Percentiles rank a stretch among this genome's conserved stretches.
These are phyloP conservation scores for Globisporangium nodosum DNA, from an alignment of 352 stramenopile genomes.

Conservation along the genomic window DNA sequence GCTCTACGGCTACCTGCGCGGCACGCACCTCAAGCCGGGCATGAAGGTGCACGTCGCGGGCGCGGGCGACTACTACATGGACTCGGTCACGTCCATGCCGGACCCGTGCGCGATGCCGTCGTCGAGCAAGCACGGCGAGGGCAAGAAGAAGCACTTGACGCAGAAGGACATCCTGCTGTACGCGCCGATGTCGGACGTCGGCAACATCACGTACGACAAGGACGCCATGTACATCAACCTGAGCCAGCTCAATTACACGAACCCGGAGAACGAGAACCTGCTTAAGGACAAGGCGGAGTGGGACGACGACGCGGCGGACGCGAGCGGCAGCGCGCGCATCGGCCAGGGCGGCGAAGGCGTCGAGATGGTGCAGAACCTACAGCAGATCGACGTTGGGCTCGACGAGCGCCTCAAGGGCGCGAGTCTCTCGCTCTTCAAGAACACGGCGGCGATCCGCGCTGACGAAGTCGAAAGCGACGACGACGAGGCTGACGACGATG, in stretches of 20 bases:
- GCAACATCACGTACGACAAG: constrained; percentile 98
- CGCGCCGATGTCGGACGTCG: constrained; percentile 91
- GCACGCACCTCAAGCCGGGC: constrained; percentile 96
- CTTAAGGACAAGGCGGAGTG: constrained; percentile 46
- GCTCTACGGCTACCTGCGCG: constrained; percentile 98
- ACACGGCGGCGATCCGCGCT: constrained; percentile 74
- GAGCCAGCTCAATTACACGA: constrained; percentile 92
- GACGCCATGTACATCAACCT: constrained; percentile 99
- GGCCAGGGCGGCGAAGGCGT: constrained; percentile 75
- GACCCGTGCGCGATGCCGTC: constrained; percentile 96
- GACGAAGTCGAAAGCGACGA: constrained; percentile 65
- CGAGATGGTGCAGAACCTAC: constrained; percentile 94
- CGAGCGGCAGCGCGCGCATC: constrained; percentile 28
- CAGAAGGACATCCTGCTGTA: constrained; percentile 94
- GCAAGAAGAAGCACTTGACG: constrained; percentile 86
- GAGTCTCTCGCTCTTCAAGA: constrained; percentile 95
- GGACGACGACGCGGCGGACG: constrained; percentile 27
- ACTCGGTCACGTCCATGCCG: constrained; percentile 89
- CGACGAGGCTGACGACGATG: constrained; percentile 52
- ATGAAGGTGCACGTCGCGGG: constrained; percentile 98
- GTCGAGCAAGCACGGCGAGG: constrained; percentile 33
- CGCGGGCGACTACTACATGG: constrained; percentile 97
- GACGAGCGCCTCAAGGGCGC: constrained; percentile 94
- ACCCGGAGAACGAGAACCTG: constrained; percentile 80
- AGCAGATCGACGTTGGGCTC: constrained; percentile 87